Base-by-base conservation (phyloP, 352 stramenopile genomes). In the Phytophthora melonis region DNA sequence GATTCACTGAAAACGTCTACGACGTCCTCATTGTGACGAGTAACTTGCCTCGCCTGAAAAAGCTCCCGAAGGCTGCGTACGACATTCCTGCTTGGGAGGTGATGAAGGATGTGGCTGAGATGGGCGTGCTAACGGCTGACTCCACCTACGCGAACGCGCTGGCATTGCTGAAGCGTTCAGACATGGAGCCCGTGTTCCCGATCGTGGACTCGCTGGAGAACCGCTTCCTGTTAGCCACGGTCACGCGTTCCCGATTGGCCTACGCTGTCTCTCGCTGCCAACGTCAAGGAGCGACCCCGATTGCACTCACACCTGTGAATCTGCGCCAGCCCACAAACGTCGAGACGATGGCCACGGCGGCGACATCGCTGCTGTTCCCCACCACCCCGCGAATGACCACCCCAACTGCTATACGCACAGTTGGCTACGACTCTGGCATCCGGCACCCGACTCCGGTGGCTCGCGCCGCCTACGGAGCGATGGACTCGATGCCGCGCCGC, bases 1-100 rank as follows among this genome's bases (percentile, higher is more conserved):
- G 92, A 21, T 97, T 98, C 67, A 95, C 92, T 3, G 93, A 97
- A 63, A 97, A 93, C 63, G 87, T 97, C 3, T 98, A 98, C 77
- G 93, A 98, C 67, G 81, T 92, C 43, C 81, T 98, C 25, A 96
- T 97, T 59, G 90, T 87, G 34, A 94, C 87, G 43, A 96, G 87
- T 47, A 80, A 91, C 14, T 68, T 95, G 39, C 90, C 90, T 56
- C 84, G 85, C 18, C 71, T 97, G 55, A 86, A 88, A 72, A 93
- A 95, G 36, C 75, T 97, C 10, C 90, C 92, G 23, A 96, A 96
- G 59, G 84, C 86, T 11, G 86, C 89, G 34, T 95, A 94, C 76
- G 86, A 95, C 41, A 92, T 95, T 55, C 89, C 89, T 13, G 84
- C 85, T 10, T 93, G 87, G 84, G 89, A 97, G 50, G 89, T 95